Conservation (phyloP, 2,329 filamentous ascomycete genomes). For the Pseudogymnoascus destructans region DNA sequence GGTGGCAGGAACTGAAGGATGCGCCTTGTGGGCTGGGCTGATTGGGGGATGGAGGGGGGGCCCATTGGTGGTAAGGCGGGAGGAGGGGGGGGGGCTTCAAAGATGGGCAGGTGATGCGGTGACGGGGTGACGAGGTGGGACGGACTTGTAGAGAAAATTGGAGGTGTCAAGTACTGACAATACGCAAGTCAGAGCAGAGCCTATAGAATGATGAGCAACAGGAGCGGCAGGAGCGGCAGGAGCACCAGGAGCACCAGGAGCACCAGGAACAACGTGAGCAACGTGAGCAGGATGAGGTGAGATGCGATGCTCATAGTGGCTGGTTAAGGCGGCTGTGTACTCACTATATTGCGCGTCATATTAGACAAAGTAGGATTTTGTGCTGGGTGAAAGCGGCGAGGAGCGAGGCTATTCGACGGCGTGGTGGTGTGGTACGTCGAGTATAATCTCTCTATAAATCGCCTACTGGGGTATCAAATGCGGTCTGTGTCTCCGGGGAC, state of each 20-base stretch:
- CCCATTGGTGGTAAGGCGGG: not conserved
- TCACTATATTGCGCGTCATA: not conserved
- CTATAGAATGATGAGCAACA: not conserved
- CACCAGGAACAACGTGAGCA: not conserved
- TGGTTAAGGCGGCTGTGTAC: not conserved
- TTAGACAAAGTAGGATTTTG: not conserved
- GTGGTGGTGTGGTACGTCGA: not conserved
- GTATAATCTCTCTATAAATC: not conserved
- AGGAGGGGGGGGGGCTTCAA: slow-evolving; percentile 1
- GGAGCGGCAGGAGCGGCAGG: not conserved
- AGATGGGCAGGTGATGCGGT: not conserved
- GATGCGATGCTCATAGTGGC: not conserved
- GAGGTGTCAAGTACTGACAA: not conserved
- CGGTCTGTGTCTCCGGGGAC: not conserved
- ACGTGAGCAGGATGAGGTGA: not conserved
- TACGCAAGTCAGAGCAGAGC: not conserved
- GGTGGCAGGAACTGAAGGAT: not conserved
- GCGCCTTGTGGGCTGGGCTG: not conserved
- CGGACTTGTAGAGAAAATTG: not conserved
- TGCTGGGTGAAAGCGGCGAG: not conserved
- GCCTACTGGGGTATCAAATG: not conserved
- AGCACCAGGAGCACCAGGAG: not conserved
- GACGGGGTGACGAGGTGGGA: not conserved
- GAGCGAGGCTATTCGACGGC: not conserved
- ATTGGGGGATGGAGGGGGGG: not conserved